Evolutionary conservation across 2,329 filamentous ascomycete species (phyloP), one percentile per base, ranked within the genome.

Genomic region (Penicillium expansum): DNA sequence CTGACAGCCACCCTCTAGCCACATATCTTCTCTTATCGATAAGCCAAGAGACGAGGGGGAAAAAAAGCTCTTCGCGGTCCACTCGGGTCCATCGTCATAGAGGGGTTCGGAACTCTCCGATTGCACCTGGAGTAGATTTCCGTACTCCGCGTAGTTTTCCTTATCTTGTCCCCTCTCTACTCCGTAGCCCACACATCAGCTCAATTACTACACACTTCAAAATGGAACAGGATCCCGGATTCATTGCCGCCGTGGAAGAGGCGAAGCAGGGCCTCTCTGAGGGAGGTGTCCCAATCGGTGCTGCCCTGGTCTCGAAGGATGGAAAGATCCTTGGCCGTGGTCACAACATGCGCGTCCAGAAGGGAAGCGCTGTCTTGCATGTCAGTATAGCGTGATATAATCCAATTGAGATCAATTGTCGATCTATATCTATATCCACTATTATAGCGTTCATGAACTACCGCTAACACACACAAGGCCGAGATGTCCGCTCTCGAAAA

Each of bases 401-500:
- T 41, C 7, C n/a, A 22, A 18, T 53, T 37, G 52, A 30, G 20
- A 48, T 45, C 20, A 10, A 29, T 45, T 22, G 30, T 20, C 13
- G 30, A 52, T 47, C 22, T 45, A 47, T 35, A 27, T 37, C 38
- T 22, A 55, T 10, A 35, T 29, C 37, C 29, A 43, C n/a, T 30
- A 27, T 14, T 20, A 32, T 24, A 33, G 32, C 52, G 20, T 39
- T n/a, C 10, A 20, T n/a, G 18, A 22, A 50, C 22, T 13, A 35
- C 13, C 1, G 29, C 54, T 56, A 42, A 56, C 29, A 18, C 10
- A 27, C 20, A 16, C 14, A 63, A 91, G 87, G 89, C 85, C 62
- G 89, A 92, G 72, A 92, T 88, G 20, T 86, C 88, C 18, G 85
- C 87, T n/a, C 80, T 92, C 38, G 86, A 89, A 69, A 86, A 88